Percentiles rank a stretch among this genome's conserved stretches.
phyloP scores from a whole-genome alignment of 306 rosid species.

The Vicia villosa region DNA sequence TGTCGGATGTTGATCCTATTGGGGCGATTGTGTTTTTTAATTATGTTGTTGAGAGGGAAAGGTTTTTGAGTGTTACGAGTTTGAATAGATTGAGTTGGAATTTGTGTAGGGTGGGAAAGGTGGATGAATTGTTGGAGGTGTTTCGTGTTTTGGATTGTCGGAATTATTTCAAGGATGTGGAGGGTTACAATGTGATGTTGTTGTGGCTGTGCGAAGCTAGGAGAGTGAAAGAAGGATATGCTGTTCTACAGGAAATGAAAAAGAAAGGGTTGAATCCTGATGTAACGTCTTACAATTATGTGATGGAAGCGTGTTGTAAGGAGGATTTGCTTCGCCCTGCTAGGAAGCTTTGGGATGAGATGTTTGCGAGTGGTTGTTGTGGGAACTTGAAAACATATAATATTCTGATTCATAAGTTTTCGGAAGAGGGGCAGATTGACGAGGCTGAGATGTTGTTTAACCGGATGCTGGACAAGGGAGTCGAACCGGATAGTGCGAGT shows the following conservation, averaged over 20 bases:
- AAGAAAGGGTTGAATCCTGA: constrained; percentile 71
- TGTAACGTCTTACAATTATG: constrained; percentile 62
- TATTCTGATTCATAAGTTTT: constrained; percentile 64
- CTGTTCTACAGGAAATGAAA: constrained; percentile 75
- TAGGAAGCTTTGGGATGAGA: constrained; percentile 91
- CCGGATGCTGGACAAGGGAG: constrained; percentile 68
- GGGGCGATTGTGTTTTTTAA: constrained; percentile 64
- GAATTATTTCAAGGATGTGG: constrained; percentile 64
- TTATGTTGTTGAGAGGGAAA: constrained; percentile 69
- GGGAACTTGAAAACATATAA: constrained; percentile 85
- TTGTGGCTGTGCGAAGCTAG: constrained; percentile 76
- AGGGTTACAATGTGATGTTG: constrained; percentile 71
- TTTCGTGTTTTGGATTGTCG: constrained; percentile 49
- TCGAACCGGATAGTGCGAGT: constrained; percentile 62
- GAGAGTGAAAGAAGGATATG: constrained; percentile 80
- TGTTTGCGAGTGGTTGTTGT: constrained; percentile 74
- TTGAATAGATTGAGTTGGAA: constrained; percentile 69
- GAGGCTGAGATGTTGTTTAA: constrained; percentile 75
- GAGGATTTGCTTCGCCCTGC: constrained; percentile 87
- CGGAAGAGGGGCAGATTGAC: constrained; percentile 66
- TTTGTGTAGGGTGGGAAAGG: constrained; percentile 57
- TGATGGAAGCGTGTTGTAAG: constrained; percentile 87
- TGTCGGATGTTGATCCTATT: constrained; percentile 56
- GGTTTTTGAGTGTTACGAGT: constrained; percentile 65
- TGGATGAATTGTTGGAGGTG: constrained; percentile 66